Conservation (phyloP, 495 filamentous ascomycete species). For the Parmelia sp. region DNA sequence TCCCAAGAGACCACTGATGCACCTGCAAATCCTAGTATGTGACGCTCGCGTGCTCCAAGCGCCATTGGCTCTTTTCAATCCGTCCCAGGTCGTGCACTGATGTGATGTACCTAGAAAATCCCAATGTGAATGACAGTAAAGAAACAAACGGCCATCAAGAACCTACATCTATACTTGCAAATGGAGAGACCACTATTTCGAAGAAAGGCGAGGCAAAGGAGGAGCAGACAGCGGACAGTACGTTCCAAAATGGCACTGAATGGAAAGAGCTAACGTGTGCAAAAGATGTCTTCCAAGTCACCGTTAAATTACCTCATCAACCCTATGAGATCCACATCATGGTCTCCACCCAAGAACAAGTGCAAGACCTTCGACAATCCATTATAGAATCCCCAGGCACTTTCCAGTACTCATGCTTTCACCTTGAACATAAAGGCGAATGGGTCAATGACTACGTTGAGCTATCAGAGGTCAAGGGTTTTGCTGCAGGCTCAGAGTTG, state of each 20-base stretch:
- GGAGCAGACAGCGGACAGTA: slow-evolving; percentile 19
- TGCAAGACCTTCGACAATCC: slow-evolving; percentile 95
- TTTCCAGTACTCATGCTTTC: slow-evolving; percentile 98
- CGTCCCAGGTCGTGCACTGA: not conserved
- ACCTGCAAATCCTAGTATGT: slow-evolving; percentile 9
- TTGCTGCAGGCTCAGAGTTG: slow-evolving; percentile 67
- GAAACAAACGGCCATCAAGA: slow-evolving; percentile 5
- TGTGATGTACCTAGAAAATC: not conserved
- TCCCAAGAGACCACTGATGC: slow-evolving; percentile 10
- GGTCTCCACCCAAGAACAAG: slow-evolving; percentile 89
- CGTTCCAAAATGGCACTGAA: not conserved
- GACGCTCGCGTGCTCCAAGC: not conserved
- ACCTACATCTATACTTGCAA: not conserved
- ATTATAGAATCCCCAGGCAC: slow-evolving; percentile 90
- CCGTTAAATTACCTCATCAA: slow-evolving; percentile 75
- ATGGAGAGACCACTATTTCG: slow-evolving; percentile 34
- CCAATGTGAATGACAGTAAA: not conserved
- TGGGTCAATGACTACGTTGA: slow-evolving; percentile 93
- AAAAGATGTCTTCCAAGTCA: slow-evolving; percentile 68
- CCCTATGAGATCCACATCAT: slow-evolving; percentile 75
- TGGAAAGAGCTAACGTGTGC: slow-evolving; percentile 1
- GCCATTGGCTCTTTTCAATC: not conserved
- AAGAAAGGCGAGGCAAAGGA: slow-evolving; percentile 36
- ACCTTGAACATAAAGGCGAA: slow-evolving; percentile 78
- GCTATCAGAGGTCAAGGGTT: slow-evolving; percentile 80